phyloP scores from a whole-genome alignment of 202 grass and related monocot genomes.

The Saccharum hybrid region DNA sequence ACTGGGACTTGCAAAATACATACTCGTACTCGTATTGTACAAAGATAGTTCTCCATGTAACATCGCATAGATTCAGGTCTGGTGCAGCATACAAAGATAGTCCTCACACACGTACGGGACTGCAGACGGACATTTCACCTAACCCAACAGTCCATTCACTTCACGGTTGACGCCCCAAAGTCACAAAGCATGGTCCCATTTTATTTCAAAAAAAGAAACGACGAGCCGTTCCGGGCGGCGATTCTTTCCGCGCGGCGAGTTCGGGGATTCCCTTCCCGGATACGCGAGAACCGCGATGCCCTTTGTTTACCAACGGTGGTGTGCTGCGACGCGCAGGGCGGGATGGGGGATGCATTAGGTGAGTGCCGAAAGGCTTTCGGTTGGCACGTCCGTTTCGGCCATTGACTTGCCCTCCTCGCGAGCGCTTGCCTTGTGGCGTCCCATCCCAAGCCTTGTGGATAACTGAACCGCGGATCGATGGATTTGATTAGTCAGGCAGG shows the following conservation, averaged over 20 bases:
- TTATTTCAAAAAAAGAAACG: background rate
- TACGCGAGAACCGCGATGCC: background rate
- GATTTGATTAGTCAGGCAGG: background rate
- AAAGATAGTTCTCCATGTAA: background rate
- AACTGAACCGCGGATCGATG: background rate
- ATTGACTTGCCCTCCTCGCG: constrained; percentile 32
- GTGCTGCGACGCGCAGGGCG: no score
- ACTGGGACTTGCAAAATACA: no score
- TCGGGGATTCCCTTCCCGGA: constrained; percentile 21
- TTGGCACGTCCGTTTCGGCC: constrained; percentile 32
- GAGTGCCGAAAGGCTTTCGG: background rate
- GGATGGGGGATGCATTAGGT: background rate
- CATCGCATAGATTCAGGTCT: background rate
- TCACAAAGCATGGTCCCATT: background rate
- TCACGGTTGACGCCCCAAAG: background rate
- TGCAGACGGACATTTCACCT: constrained; percentile 1
- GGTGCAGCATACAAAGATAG: background rate
- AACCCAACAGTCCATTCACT: background rate
- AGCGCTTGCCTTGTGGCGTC: background rate
- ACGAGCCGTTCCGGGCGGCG: no score
- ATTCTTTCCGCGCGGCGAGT: background rate
- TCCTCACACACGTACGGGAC: background rate
- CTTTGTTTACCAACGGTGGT: no score
- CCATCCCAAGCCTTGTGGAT: background rate
- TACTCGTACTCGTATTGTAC: no score